These are phyloP conservation scores for Thielaviopsis punctulata DNA, from an alignment of 2,329 filamentous ascomycete species.

Conservation along the genomic window DNA sequence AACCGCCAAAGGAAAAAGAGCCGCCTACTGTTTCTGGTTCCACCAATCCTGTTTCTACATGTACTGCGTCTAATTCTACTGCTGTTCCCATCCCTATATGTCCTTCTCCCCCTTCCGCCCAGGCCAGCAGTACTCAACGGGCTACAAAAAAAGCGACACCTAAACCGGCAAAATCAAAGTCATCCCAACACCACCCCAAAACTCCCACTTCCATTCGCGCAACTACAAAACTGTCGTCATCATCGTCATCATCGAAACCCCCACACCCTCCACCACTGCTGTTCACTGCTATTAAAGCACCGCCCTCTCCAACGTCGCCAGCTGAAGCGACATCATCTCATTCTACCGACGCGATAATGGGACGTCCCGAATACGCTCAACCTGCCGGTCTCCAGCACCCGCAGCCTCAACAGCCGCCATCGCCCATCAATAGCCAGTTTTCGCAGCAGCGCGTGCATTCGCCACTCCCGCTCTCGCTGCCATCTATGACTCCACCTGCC, in stretches of 20 bases:
- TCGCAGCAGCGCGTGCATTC: slow-evolving; percentile 10
- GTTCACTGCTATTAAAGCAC: background rate
- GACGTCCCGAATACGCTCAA: slow-evolving; percentile 4
- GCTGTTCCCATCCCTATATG: background rate
- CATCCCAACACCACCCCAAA: background rate
- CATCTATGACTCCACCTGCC: slow-evolving; percentile 8
- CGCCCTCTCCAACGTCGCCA: background rate
- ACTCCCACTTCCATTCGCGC: background rate
- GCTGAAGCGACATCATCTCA: background rate
- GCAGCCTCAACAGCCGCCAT: slow-evolving; percentile 8
- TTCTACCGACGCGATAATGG: slow-evolving; percentile 1
- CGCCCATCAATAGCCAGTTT: slow-evolving; percentile 3
- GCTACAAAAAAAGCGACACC: background rate
- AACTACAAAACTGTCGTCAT: background rate
- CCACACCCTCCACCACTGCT: background rate
- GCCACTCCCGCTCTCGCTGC: slow-evolving; percentile 6
- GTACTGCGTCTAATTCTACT: background rate
- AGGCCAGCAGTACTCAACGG: too few relatives aligned
- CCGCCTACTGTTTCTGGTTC: background rate
- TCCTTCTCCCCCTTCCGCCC: background rate
- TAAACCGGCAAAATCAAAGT: background rate
- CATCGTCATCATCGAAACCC: background rate
- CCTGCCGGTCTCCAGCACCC: slow-evolving; percentile 9
- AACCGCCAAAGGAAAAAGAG: too few relatives aligned
- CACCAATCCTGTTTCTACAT: background rate